phyloP scores from a whole-genome alignment of 2,329 filamentous ascomycete species.

The Penicillium sp. region DNA sequence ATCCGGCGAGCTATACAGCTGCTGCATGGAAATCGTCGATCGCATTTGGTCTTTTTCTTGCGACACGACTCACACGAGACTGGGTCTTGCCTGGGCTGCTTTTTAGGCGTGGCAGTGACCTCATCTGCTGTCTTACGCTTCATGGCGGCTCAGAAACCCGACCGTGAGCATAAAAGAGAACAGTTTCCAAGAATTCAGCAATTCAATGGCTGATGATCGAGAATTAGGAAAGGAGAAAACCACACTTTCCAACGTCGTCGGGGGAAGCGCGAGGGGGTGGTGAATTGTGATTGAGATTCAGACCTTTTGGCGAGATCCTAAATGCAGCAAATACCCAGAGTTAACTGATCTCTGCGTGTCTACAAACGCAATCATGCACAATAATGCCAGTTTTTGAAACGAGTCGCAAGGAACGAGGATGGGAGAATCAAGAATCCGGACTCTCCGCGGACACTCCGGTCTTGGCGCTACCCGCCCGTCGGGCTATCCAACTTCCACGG shows the following conservation, averaged over 20 bases:
- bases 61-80: conserved; percentile 46
- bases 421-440: conserved; percentile 18
- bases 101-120: conserved; percentile 6
- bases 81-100: conserved; percentile 37
- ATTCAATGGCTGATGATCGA: too few species aligned
- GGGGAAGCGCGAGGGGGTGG: too few species aligned
- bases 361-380: background rate
- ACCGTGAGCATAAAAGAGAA: too few species aligned
- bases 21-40: conserved; percentile 54
- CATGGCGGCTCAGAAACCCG: conserved; percentile 11
- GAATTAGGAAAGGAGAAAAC: too few species aligned
- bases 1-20: conserved; percentile 45
- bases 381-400: background rate
- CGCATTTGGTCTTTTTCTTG: conserved; percentile 56
- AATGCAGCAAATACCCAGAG: background rate
- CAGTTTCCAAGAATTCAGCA: too few species aligned
- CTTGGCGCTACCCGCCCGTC: background rate
- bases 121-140: conserved; percentile 24
- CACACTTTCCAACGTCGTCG: too few species aligned
- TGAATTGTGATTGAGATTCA: too few species aligned
- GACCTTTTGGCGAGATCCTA: too few species aligned
- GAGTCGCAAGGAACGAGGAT: background rate
- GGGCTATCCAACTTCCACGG: background rate
- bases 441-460: conserved; percentile 29
- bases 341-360: background rate